A percentile compares a stretch with the other conserved stretches of the same genome.
Conservation (phyloP, 1,284 basidiomycete genomes). For the Cutaneotrichosporon sp. region DNA sequence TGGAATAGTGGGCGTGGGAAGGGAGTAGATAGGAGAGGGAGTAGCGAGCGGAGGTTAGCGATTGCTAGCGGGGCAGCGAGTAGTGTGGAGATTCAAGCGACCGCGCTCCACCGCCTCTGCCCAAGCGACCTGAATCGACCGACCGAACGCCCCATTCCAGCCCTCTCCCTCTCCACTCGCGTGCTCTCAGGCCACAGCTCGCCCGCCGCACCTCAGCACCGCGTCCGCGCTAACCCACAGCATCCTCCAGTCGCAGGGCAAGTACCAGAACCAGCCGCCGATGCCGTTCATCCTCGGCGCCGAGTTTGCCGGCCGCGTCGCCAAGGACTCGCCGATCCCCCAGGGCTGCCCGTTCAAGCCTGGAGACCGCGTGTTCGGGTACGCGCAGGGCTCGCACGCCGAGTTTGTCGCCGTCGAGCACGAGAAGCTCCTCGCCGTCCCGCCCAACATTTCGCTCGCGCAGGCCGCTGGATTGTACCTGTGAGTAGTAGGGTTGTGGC, state of each 20-base stretch:
- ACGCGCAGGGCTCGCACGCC: constrained; percentile 72
- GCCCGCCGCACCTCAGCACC: too few relatives aligned
- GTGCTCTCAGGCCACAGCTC: background rate
- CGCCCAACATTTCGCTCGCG: constrained; percentile 65
- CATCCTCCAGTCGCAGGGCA: constrained; percentile 81
- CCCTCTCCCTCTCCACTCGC: too few relatives aligned
- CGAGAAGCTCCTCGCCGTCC: constrained; percentile 61
- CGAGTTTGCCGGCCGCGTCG: constrained; percentile 83
- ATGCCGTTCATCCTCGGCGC: constrained; percentile 80
- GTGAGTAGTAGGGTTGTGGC: background rate
- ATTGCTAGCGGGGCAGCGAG: too few relatives aligned
- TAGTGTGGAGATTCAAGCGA: too few relatives aligned
- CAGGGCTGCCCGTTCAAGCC: constrained; percentile 73
- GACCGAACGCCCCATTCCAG: too few relatives aligned
- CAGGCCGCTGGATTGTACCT: constrained; percentile 57
- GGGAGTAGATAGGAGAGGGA: too few relatives aligned
- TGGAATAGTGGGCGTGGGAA: too few relatives aligned
- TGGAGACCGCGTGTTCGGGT: constrained; percentile 89
- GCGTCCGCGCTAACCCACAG: constrained; percentile 25
- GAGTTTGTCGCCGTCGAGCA: constrained; percentile 67
- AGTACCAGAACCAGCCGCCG: constrained; percentile 79
- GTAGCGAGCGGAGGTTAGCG: too few relatives aligned
- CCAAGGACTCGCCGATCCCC: constrained; percentile 74
- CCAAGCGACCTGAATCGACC: too few relatives aligned
- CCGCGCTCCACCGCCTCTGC: too few relatives aligned